phyloP scores from a whole-genome alignment of 164 flowering plant genomes.

The Chimonanthus salicifolius region DNA sequence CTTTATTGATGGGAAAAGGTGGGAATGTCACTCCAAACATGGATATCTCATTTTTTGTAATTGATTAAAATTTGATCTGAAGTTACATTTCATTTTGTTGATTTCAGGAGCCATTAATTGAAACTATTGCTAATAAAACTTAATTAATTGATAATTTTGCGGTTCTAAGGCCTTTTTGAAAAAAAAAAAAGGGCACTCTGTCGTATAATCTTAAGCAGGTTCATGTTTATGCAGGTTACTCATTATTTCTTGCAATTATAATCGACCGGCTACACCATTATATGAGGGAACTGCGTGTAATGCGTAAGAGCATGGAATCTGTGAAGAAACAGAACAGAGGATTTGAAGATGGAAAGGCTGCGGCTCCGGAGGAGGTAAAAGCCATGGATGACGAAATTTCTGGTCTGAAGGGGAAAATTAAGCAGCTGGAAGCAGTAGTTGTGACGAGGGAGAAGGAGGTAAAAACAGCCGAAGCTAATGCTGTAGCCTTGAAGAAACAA shows the following conservation, averaged over 20 bases:
- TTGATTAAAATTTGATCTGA: not conserved
- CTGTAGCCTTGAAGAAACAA: slow-evolving; percentile 58
- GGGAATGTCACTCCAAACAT: not conserved
- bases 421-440: slow-evolving; percentile 41
- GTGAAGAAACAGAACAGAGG: slow-evolving; percentile 40
- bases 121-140: not conserved
- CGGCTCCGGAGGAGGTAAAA: slow-evolving; percentile 29
- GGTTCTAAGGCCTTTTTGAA: not conserved
- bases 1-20: not conserved
- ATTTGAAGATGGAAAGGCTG: slow-evolving; percentile 41
- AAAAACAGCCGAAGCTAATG: slow-evolving; percentile 46
- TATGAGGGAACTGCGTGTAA: slow-evolving; percentile 60
- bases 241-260: slow-evolving; percentile 58
- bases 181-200: not conserved
- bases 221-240: slow-evolving; percentile 39
- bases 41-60: not conserved
- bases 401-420: slow-evolving; percentile 25
- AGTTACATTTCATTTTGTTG: not conserved
- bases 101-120: not conserved
- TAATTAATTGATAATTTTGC: not conserved
- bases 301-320: slow-evolving; percentile 64
- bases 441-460: slow-evolving; percentile 43
- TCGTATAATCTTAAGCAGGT: not conserved
- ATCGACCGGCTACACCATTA: slow-evolving; percentile 72
- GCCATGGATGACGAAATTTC: slow-evolving; percentile 35